Evolutionary conservation across 441 rosid genomes (phyloP), one percentile per base, ranked within the genome.

Genomic region (Gossypium trilobum): DNA sequence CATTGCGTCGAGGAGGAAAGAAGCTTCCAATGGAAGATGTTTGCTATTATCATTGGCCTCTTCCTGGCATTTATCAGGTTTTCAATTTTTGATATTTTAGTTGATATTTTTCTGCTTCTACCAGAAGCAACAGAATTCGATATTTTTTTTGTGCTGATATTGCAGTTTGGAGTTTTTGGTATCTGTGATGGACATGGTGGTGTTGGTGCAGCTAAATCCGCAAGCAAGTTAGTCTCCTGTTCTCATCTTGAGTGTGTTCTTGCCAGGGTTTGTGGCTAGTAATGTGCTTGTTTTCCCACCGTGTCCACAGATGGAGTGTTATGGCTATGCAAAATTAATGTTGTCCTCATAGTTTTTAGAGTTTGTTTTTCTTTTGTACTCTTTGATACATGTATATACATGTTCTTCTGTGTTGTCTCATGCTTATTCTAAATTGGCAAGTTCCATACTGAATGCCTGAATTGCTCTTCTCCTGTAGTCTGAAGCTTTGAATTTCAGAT

Each of bases 141-240:
- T 8, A 36, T 36, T 36, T 36, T 67, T 44, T 73, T 52, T 64
- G 52, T 82, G 44, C 59, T 29, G 7, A 44, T 61, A 59, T 83
- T 82, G 82, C 89, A 95, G 99, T 91, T 92, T 87, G 99, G 99
- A 74, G 72, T 91, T 75, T 91, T 95, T 83, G 91, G 97, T 74
- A 84, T 95, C 78, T 95, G 97, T 80, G 99, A 92, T 85, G 99
- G 99, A 75, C 97, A 95, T 81, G 93, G 97, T 64, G 97, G 98
- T 70, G 86, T 70, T 76, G 91, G 73, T 16, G 99, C 97, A 77
- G 99, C 98, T 29, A 81, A 88, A 78, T 81, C 90, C 79, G 97
- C 97, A 51, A 92, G 85, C 90, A 85, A 87, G 99, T 95, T 70
- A 80, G 98, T 91, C 73, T 79, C 69, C 77, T 39, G 55, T 75